Conservation (phyloP, 208 protist genomes). For the Acanthamoeba quina region DNA sequence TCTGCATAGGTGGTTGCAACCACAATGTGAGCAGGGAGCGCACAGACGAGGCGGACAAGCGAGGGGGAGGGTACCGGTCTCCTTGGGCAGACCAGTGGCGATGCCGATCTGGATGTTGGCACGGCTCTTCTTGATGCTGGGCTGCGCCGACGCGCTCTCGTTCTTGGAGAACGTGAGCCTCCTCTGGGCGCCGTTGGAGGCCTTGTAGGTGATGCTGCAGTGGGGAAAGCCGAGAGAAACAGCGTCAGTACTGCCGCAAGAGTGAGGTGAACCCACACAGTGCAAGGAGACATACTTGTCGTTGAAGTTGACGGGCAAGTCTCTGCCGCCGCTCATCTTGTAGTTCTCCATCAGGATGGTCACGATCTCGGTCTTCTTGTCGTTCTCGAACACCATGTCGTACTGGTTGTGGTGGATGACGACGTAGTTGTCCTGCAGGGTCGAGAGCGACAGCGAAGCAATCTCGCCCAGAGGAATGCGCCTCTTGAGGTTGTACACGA, state of each 20-base stretch:
- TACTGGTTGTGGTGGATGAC: conserved; percentile 82
- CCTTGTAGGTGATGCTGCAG: conserved; percentile 78
- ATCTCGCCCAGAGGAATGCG: conserved; percentile 74
- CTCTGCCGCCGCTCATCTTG: conserved; percentile 48
- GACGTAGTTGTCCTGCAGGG: conserved; percentile 79
- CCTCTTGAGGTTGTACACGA: conserved; percentile 64
- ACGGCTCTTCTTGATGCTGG: conserved; percentile 77
- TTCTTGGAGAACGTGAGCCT: conserved; percentile 62
- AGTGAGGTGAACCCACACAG: neutral
- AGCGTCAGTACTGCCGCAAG: neutral
- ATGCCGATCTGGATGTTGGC: conserved; percentile 76
- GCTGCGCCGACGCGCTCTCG: neutral
- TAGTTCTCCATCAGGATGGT: conserved; percentile 84
- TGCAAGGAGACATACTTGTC: conserved; percentile 58
- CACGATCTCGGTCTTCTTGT: conserved; percentile 90
- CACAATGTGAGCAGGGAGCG: neutral
- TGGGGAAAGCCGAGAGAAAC: neutral
- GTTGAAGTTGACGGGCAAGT: conserved; percentile 81
- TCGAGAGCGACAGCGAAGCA: conserved; percentile 62
- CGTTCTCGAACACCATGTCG: conserved; percentile 86
- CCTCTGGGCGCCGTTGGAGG: conserved; percentile 80
- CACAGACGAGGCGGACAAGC: neutral
- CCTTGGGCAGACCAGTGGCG: conserved; percentile 78
- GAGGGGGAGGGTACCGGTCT: conserved; percentile 52
- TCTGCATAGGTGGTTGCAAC: neutral